Evolutionary conservation across 129 eudicot species (phyloP), one percentile per base, ranked within the genome.

Genomic region (Arctium lappa): DNA sequence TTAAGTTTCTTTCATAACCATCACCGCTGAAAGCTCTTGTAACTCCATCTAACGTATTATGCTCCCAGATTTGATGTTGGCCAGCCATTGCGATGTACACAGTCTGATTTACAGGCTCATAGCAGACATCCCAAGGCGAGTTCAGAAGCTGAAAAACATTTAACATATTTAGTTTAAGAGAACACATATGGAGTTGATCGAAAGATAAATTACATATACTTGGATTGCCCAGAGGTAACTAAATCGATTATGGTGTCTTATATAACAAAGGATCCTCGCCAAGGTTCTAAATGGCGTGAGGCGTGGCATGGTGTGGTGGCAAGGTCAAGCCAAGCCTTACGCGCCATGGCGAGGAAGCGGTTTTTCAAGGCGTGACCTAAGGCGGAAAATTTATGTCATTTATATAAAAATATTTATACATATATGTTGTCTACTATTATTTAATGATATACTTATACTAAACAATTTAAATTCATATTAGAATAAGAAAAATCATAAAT

Each of bases 51-150:
- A 80, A 48, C 8, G 91, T 88, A 83, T 84, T 88, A 71, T 95
- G 94, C 75, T 84, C 91, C 99, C 99, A 95, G 62, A 95, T 93
- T 87, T 95, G 99, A 90, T 95, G 99, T 83, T 91, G 99, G 29
- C 99, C 99, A 69, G 99, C 97, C 98, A 95, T 93, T 88, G 99
- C 99, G 40, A 95, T 93, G 87, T 93, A 95, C 75, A 93, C 95
- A 71, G 42, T 85, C 83, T 93, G 97, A 77, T 85, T 93, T 33
- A 78, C 85, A 40, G 99, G 94, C 76, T 95, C 94, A 79, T 90
- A 95, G 91, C 99, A 93, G 65, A 95, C 92, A 90, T 95, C 99
- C 99, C 99, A 95, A 9, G 99, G 99, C 88, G 99, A 95, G 80
- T 95, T 95, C 65, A 95, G 92, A 83, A 95, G 98, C 99, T 95